Conservation (phyloP, 768 basidiomycete genomes). For the Russula ochroleuca region DNA sequence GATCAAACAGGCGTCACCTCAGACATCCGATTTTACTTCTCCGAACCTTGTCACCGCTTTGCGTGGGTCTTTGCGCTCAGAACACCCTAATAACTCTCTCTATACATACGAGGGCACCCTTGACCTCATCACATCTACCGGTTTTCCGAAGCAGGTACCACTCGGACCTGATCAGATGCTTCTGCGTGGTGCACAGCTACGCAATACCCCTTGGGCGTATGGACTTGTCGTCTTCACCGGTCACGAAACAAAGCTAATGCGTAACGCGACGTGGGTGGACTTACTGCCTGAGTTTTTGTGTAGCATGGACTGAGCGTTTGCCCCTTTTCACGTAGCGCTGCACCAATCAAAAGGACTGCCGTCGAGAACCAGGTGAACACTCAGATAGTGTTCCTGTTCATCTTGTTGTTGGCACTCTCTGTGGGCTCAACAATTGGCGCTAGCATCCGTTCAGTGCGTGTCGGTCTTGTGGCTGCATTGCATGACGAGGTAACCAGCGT, state of each 20-base stretch:
- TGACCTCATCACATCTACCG: constrained; percentile 53
- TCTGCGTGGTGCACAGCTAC: constrained; percentile 88
- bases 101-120: constrained; percentile 92
- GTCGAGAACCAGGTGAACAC: constrained; percentile 95
- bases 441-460: constrained; percentile 70
- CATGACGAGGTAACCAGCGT: background rate
- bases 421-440: constrained; percentile 90
- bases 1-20: constrained; percentile 91
- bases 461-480: background rate
- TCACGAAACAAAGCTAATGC: constrained; percentile 97
- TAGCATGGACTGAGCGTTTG: background rate
- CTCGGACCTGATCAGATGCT: constrained; percentile 93
- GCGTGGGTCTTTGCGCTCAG: constrained; percentile 82
- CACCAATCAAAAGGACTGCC: constrained; percentile 94
- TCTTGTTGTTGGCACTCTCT: constrained; percentile 80
- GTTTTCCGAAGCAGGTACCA: constrained; percentile 75
- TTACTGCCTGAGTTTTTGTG: background rate
- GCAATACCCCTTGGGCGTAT: constrained; percentile 97
- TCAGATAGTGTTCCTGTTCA: constrained; percentile 94
- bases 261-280: constrained; percentile 85
- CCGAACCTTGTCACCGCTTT: constrained; percentile 70
- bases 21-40: constrained; percentile 73
- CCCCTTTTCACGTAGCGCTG: constrained; percentile 51
- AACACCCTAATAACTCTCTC: constrained; percentile 95
- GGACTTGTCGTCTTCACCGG: constrained; percentile 93